A percentile compares a stretch with the other conserved stretches of the same genome.
Evolutionary conservation across 169 alveolate genomes (phyloP).

Genomic region (Eimeria tenella): DNA sequence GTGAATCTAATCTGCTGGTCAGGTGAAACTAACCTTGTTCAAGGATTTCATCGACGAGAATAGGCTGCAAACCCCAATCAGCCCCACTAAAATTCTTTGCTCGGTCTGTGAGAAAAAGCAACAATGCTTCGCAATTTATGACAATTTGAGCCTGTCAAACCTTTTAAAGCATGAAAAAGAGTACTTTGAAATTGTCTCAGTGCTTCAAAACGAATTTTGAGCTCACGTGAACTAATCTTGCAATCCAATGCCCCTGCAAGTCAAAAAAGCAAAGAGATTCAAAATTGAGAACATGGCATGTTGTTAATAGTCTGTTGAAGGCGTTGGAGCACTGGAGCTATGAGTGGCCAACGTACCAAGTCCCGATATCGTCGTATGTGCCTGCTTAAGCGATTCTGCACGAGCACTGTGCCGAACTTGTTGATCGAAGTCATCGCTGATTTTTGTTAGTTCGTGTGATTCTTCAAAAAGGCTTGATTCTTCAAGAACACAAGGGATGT

Average conservation of each 20-base stretch:
- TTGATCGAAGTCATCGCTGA: slow-evolving; percentile 60
- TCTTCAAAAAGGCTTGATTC: slow-evolving; percentile 35
- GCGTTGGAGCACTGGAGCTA: too few relatives aligned
- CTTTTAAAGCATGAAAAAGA: too few relatives aligned
- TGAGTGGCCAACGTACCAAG: slow-evolving; percentile 11
- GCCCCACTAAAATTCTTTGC: slow-evolving; percentile 10
- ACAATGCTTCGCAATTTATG: too few relatives aligned
- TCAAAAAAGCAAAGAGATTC: neutral
- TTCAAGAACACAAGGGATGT: slow-evolving; percentile 35
- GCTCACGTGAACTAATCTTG: slow-evolving; percentile 65
- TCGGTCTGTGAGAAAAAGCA: neutral
- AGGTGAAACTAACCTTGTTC: slow-evolving; percentile 22
- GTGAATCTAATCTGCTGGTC: neutral
- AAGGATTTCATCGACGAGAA: neutral
- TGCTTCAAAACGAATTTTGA: neutral
- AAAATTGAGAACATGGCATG: neutral
- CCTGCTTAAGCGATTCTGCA: slow-evolving; percentile 44
- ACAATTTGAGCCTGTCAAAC: too few relatives aligned
- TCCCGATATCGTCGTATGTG: slow-evolving; percentile 65
- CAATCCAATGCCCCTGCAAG: slow-evolving; percentile 56
- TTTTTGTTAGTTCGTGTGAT: neutral
- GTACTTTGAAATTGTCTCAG: too few relatives aligned
- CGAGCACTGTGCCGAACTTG: slow-evolving; percentile 48
- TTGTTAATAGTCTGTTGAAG: too few relatives aligned
- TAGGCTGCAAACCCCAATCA: slow-evolving; percentile 55